Evolutionary conservation across 129 eudicot species (phyloP).

Genomic region (Flaveria robusta): DNA sequence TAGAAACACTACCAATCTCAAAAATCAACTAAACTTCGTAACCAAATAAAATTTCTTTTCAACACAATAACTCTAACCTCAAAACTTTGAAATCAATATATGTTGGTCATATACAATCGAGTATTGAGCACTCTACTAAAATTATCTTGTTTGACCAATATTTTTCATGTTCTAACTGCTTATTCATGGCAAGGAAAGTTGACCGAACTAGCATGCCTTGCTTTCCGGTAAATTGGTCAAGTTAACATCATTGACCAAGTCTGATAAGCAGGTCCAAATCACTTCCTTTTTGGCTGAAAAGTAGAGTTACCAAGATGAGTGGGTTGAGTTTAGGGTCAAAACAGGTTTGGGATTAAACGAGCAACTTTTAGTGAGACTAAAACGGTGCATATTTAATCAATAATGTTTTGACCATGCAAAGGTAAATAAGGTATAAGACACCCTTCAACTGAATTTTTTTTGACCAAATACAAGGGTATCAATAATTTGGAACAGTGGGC

Average conservation of each 20-base stretch:
- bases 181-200: neutral
- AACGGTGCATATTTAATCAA: neutral
- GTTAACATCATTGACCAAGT: neutral
- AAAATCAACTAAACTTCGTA: slow-evolving; percentile 10
- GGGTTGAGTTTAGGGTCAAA: neutral
- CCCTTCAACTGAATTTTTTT: slow-evolving; percentile 13
- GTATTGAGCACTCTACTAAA: slow-evolving; percentile 4
- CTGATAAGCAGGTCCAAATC: neutral
- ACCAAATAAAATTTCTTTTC: neutral
- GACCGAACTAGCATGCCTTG: neutral
- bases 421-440: slow-evolving; percentile 3
- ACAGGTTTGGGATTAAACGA: neutral
- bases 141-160: slow-evolving; percentile 11
- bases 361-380: neutral
- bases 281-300: neutral
- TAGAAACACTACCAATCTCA: neutral
- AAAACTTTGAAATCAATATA: slow-evolving; percentile 8
- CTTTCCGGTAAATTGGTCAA: slow-evolving; percentile 1
- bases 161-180: neutral
- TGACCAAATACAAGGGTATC: neutral
- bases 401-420: slow-evolving; percentile 16
- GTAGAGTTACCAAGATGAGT: neutral
- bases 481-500: slow-evolving; percentile 26
- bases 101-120: neutral
- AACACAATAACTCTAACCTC: neutral